phyloP scores from a whole-genome alignment of 768 basidiomycete genomes.

The Leccinum uliginosum region DNA sequence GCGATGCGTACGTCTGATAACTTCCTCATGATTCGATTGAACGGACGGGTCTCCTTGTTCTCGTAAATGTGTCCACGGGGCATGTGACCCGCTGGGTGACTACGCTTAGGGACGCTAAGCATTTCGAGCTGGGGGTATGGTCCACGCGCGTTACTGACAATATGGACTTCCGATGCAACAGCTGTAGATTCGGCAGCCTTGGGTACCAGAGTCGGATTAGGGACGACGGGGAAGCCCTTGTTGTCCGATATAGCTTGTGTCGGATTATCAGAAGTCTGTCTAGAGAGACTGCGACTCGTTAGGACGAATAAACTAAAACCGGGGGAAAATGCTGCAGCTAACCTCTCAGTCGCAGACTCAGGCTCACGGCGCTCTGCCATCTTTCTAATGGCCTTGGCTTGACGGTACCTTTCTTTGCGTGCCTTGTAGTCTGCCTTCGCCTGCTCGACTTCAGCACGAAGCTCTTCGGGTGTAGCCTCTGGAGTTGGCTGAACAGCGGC shows the following conservation, averaged over 20 bases:
- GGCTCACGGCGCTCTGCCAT: conserved; percentile 30
- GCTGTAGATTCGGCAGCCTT: conserved; percentile 17
- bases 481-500: background rate
- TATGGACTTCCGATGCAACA: conserved; percentile 31
- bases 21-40: conserved; percentile 50
- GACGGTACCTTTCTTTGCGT: conserved; percentile 66
- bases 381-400: conserved; percentile 48
- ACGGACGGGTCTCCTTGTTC: conserved; percentile 34
- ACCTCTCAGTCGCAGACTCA: conserved; percentile 28
- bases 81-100: conserved; percentile 30
- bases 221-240: background rate
- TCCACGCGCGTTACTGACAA: conserved; percentile 60
- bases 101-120: conserved; percentile 48
- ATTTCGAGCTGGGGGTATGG: conserved; percentile 62
- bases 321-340: background rate
- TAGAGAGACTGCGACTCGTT: conserved; percentile 19
- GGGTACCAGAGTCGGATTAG: conserved; percentile 7
- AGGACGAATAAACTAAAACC: conserved; percentile 5
- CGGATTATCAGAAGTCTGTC: conserved; percentile 22
- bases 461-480: conserved; percentile 19
- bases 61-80: conserved; percentile 17
- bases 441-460: conserved; percentile 47
- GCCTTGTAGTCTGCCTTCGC: conserved; percentile 66
- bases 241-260: conserved; percentile 5
- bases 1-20: conserved; percentile 55